phyloP scores from a whole-genome alignment of 2,329 filamentous ascomycete species.

The Botryotinia globosa region DNA sequence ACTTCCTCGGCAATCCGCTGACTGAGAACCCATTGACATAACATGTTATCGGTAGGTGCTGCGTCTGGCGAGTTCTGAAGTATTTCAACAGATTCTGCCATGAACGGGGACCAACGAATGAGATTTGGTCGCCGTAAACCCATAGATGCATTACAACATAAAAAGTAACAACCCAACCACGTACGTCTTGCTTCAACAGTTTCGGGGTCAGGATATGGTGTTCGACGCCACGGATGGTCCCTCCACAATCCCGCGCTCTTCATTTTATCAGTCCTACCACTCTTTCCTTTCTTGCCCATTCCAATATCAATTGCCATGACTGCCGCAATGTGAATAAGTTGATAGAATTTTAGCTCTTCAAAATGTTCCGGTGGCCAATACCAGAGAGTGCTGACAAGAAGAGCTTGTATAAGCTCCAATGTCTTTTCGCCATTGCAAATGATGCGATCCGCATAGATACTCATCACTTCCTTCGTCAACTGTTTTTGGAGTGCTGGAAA shows the following conservation, averaged over 20 bases:
- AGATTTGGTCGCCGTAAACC: constrained; percentile 46
- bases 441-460: constrained; percentile 47
- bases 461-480: constrained; percentile 49
- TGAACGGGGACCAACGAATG: constrained; percentile 44
- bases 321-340: constrained; percentile 51
- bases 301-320: constrained; percentile 47
- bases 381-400: constrained; percentile 49
- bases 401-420: constrained; percentile 50
- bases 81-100: constrained; percentile 45
- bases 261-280: constrained; percentile 31
- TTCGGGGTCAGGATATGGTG: constrained; percentile 38
- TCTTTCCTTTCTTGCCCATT: constrained; percentile 38
- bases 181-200: constrained; percentile 38
- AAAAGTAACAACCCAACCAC: constrained; percentile 40
- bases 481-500: constrained; percentile 44
- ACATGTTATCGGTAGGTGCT: constrained; percentile 41
- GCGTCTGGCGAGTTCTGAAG: constrained; percentile 44
- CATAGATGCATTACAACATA: constrained; percentile 44
- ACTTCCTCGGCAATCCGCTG: constrained; percentile 55
- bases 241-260: constrained; percentile 44
- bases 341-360: constrained; percentile 49
- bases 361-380: constrained; percentile 49
- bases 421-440: constrained; percentile 50
- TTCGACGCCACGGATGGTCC: constrained; percentile 45
- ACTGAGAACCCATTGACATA: constrained; percentile 45